Conservation (phyloP, 805 yeast genomes). For the Metschnikowia santaceciliae region DNA sequence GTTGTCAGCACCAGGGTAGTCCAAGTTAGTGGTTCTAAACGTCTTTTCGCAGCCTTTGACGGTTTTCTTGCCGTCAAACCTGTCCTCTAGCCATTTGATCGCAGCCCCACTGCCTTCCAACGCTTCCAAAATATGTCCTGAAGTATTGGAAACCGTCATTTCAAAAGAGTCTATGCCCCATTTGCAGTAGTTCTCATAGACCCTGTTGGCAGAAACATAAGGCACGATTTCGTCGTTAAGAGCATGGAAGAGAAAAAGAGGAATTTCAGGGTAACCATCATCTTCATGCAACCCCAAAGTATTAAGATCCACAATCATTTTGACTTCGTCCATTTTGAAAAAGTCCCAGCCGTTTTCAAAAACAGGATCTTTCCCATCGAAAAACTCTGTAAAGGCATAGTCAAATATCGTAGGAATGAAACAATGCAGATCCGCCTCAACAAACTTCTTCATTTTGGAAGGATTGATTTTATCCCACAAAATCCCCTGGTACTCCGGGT, state of each 20-base stretch:
- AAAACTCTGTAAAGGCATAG: conserved; percentile 7
- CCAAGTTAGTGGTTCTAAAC: conserved; percentile 10
- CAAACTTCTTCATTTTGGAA: not conserved
- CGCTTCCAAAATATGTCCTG: conserved; percentile 26
- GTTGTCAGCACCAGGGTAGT: conserved; percentile 12
- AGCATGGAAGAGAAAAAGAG: conserved; percentile 24
- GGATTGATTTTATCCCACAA: not conserved
- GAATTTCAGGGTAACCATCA: conserved; percentile 20
- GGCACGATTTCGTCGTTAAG: conserved; percentile 23
- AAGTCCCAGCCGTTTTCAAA: conserved; percentile 6
- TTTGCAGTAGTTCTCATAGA: conserved; percentile 27
- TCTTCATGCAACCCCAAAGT: conserved; percentile 1
- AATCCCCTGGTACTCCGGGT: conserved; percentile 29
- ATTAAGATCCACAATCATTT: conserved; percentile 3
- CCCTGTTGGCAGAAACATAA: conserved; percentile 12
- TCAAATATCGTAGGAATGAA: conserved; percentile 3
- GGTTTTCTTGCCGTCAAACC: conserved; percentile 9
- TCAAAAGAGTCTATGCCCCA: conserved; percentile 27
- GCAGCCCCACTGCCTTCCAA: conserved; percentile 13
- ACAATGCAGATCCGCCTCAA: conserved; percentile 5
- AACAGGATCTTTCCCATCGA: conserved; percentile 7
- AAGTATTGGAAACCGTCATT: conserved; percentile 21
- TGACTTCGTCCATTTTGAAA: conserved; percentile 5
- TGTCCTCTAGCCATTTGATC: conserved; percentile 10
- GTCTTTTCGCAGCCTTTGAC: conserved; percentile 11